Evolutionary conservation across 345 rosid genomes (phyloP).

Genomic region (Rhodamnia rubescens): DNA sequence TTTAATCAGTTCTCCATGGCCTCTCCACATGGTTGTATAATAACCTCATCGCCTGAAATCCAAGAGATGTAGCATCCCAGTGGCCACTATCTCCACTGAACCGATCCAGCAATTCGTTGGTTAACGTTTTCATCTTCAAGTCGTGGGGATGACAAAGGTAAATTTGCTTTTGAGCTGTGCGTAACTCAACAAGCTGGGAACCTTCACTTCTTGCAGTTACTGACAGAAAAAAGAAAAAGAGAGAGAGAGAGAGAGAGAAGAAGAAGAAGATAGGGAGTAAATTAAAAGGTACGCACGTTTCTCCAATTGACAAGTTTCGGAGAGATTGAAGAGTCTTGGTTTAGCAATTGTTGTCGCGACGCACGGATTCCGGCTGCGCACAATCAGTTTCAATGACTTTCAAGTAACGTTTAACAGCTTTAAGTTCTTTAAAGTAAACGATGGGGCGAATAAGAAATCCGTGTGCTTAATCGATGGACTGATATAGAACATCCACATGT

Average conservation of each 20-base stretch:
- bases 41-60: background rate
- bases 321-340: too few relatives aligned
- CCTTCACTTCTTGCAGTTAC: background rate
- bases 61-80: background rate
- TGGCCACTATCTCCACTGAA: background rate
- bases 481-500: background rate
- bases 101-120: background rate
- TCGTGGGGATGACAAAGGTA: background rate
- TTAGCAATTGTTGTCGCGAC: too few relatives aligned
- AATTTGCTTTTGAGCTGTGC: background rate
- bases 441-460: background rate
- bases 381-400: background rate
- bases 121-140: background rate
- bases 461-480: background rate
- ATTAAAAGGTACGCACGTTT: too few relatives aligned
- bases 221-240: background rate
- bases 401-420: background rate
- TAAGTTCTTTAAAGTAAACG: background rate
- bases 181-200: background rate
- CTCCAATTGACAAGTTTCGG: too few relatives aligned
- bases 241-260: too few relatives aligned
- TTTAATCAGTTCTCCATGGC: background rate
- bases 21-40: background rate
- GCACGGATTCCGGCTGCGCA: background rate
- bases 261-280: background rate